Evolutionary conservation across 805 yeast genomes (phyloP).

Genomic region (Nakazawaea peltata): DNA sequence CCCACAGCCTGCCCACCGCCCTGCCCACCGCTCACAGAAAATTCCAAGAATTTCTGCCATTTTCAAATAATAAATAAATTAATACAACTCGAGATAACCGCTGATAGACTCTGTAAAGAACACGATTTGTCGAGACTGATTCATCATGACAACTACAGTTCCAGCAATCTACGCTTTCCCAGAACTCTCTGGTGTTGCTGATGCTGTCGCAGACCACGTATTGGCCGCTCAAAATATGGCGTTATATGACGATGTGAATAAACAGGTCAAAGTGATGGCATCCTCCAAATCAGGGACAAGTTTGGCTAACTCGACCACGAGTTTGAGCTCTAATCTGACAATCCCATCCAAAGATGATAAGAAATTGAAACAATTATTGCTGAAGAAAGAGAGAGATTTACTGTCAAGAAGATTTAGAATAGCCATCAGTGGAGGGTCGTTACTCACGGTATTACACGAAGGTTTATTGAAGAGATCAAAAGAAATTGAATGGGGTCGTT

Average conservation of each 20-base stretch:
- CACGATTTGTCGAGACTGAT: neutral
- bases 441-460: constrained; percentile 77
- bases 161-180: constrained; percentile 92
- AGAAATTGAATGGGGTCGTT: constrained; percentile 81
- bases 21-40: no score
- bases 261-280: constrained; percentile 13
- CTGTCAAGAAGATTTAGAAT: constrained; percentile 73
- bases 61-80: no score
- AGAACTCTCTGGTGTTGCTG: constrained; percentile 85
- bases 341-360: constrained; percentile 5
- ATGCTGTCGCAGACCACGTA: constrained; percentile 94
- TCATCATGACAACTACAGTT: constrained; percentile 78
- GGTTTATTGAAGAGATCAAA: constrained; percentile 67
- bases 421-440: constrained; percentile 90
- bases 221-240: constrained; percentile 80
- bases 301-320: neutral
- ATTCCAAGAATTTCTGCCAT: no score
- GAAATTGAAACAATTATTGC: constrained; percentile 15
- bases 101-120: no score
- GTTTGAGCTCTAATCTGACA: neutral
- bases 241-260: constrained; percentile 27
- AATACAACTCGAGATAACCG: no score
- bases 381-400: constrained; percentile 38
- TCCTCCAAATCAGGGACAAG: constrained; percentile 14
- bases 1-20: no score